These are phyloP conservation scores for Trametes meyenii DNA, from an alignment of 768 basidiomycete genomes.

Conservation along the genomic window DNA sequence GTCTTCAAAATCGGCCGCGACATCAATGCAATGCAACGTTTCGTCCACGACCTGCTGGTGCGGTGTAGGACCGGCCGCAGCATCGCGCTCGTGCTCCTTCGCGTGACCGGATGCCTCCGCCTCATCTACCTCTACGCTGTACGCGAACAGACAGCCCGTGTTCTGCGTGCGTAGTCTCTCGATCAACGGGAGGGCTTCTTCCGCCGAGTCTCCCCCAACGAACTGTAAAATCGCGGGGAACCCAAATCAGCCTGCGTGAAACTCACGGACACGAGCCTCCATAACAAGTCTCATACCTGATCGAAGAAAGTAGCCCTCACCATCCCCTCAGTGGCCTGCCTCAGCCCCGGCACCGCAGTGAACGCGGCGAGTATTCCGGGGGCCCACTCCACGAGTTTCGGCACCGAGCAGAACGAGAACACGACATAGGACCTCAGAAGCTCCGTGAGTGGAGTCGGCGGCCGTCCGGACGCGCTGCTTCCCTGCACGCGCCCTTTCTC, in stretches of 20 bases:
- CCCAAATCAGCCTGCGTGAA: background rate
- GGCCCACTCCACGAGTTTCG: constrained; percentile 73
- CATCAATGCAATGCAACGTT: constrained; percentile 74
- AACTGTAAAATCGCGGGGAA: constrained; percentile 51
- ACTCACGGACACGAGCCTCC: background rate
- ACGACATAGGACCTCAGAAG: constrained; percentile 79
- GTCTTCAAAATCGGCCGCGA: constrained; percentile 82
- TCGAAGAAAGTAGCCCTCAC: constrained; percentile 84
- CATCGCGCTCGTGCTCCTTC: constrained; percentile 23
- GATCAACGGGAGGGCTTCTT: constrained; percentile 67
- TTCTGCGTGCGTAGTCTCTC: constrained; percentile 62
- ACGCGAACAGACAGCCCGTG: constrained; percentile 77
- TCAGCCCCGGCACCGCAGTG: constrained; percentile 60
- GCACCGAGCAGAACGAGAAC: constrained; percentile 79
- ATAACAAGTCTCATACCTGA: constrained; percentile 52
- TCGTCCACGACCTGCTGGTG: constrained; percentile 74
- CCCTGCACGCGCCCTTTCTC: constrained; percentile 1
- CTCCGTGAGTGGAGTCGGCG: constrained; percentile 26
- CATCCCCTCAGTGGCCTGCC: constrained; percentile 62
- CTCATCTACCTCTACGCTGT: constrained; percentile 85
- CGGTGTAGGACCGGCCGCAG: constrained; percentile 36
- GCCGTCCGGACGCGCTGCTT: background rate
- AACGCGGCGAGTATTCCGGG: constrained; percentile 64
- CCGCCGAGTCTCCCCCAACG: constrained; percentile 85
- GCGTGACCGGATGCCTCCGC: constrained; percentile 44